Base-by-base conservation (phyloP, 1,284 basidiomycete species). In the Retiboletus flavoniger region DNA sequence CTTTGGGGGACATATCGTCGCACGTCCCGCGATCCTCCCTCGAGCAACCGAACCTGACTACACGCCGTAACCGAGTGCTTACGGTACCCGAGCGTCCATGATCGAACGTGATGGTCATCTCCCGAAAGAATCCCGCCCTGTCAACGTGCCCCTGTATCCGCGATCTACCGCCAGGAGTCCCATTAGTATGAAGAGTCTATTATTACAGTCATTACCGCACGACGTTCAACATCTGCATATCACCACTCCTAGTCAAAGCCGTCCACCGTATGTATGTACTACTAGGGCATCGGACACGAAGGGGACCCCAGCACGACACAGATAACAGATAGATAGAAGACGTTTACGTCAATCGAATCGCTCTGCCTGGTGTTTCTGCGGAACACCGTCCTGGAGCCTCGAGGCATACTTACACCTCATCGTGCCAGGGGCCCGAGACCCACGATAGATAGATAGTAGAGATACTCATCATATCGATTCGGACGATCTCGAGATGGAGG, bases 301-400 rank as follows among this genome's bases (percentile, higher is more conserved):
- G 39, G 43, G 43, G 11, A 17, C 19, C 32, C 44, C 19, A 35
- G 21, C 45, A 38, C 17, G 31, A 24, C 19, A 35, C 21, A 41
- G 47, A 43, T 49, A 49, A 49, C 29, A 17, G 47, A 43, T 26
- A 54, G 61, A 60, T 59, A 60, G 57, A 58, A 59, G 57, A 19
- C 31, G 7, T 13, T 59, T 59, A 59, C 58, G 58, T 63, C 47
- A 60, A 47, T 57, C 39, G 29, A 5, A n/a, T 41, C 40, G 40
- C 28, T 13, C 10, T 26, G 41, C 28, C 36, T 17, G 35, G 21
- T 19, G 28, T 29, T 32, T 19, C 47, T 31, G 17, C 32, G 32
- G 58, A 43, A 44, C 59, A 45, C 56, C 56, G 16, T 60, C 57
- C 60, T 60, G 60, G 40, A 32, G 38, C 58, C 60, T 60, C 61